Base-by-base conservation (phyloP, 106 monocot species). In the Triglochin maritima region DNA sequence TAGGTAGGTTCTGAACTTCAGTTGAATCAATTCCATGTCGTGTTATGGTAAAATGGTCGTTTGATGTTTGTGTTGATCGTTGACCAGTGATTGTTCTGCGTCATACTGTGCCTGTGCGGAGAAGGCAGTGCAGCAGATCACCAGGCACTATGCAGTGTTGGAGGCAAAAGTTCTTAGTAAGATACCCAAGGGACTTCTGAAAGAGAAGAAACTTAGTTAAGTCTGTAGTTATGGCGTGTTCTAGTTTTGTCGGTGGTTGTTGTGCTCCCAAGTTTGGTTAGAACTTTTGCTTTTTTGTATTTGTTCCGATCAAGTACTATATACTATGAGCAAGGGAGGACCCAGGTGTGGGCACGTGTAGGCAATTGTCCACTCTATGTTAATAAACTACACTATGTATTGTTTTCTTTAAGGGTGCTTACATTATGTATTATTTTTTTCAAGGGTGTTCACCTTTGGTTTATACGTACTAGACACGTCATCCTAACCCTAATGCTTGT, bases 121-220 rank as follows among this genome's bases (percentile, higher is more conserved):
- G 76, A 85, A 79, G 43, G 81, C 85, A 55, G 47, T 50, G 56
- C 16, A 50, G 15, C 81, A 77, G 13, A 44, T 79, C 65, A 85
- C 71, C 76, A 85, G 79, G 67, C 81, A 79, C 42, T 85, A 87
- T 71, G 76, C 79, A 4, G 77, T 77, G 13, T 17, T 82, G 10
- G 69, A 79, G 54, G 65, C 48, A 2, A 82, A 79, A 64, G 72
- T 72, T 15, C 43, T 79, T 5, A 81, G 76, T 50, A 85, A 85
- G 76, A 71, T 85, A 10, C 78, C 85, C 0, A 81, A 72, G 67
- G 79, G 73, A 3, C 67, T 73, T 4, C 62, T 73, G 57, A 85
- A 85, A 70, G 53, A 79, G 50, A 85, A 81, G 79, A 81, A 81
- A 70, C 74, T 29, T 29, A 68, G 5, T 70, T 16, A 49, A 49